These are phyloP conservation scores for Gomphus bonarii DNA, from an alignment of 1,284 basidiomycete genomes.

Conservation along the genomic window DNA sequence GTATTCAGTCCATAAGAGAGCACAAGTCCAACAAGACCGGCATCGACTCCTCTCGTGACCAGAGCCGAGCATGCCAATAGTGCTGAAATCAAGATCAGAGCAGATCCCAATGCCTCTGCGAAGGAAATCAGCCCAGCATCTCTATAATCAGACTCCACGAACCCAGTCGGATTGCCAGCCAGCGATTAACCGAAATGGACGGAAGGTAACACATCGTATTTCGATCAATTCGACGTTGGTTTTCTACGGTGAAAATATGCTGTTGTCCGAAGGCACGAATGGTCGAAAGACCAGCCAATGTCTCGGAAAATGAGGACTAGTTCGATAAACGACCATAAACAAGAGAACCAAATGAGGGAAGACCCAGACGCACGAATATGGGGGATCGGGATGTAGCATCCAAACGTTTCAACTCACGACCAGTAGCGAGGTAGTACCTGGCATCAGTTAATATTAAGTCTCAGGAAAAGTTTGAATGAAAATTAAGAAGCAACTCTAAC, in stretches of 20 bases:
- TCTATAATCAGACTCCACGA: conserved; percentile 14
- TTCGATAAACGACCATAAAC: not conserved
- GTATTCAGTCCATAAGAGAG: conserved; percentile 80
- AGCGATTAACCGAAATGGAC: conserved; percentile 66
- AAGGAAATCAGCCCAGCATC: conserved; percentile 28
- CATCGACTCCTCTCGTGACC: conserved; percentile 67
- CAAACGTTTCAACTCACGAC: conserved; percentile 85
- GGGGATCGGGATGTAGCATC: conserved; percentile 87
- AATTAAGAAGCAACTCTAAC: conserved; percentile 30
- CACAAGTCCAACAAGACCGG: conserved; percentile 86
- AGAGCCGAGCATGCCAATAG: conserved; percentile 62
- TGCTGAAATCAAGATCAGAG: conserved; percentile 73
- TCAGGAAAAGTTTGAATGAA: not conserved
- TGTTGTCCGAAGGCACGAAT: conserved; percentile 79
- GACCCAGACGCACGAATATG: conserved; percentile 55
- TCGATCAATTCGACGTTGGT: conserved; percentile 73
- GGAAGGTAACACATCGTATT: conserved; percentile 77
- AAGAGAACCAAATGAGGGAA: conserved; percentile 16
- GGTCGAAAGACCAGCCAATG: conserved; percentile 73
- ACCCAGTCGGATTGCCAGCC: conserved; percentile 62
- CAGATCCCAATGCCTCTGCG: conserved; percentile 55
- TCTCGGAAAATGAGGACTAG: conserved; percentile 71
- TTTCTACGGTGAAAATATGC: conserved; percentile 64
- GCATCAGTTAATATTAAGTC: not conserved
- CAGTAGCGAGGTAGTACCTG: conserved; percentile 86